Base-by-base conservation (phyloP, 2,329 filamentous ascomycete species). In the Apiospora koreana region DNA sequence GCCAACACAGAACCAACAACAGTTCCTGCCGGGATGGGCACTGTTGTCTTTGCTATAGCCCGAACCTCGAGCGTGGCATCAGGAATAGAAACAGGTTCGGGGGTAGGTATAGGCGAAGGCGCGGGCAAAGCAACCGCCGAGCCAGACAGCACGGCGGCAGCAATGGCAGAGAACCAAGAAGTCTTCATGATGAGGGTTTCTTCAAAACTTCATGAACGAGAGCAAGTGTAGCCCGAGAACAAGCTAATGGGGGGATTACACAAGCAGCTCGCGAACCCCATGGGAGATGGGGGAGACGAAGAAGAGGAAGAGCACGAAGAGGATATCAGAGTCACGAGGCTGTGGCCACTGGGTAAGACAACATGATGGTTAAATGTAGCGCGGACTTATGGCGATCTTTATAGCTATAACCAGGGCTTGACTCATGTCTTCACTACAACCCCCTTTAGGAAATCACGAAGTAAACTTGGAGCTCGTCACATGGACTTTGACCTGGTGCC, bases 21-120 rank as follows among this genome's bases (percentile, higher is more conserved):
- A 10, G 77, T 79, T 10, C 78, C 78, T 38, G 74, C 76, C 12
- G 76, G 70, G 21, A 73, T 75, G 46, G 72, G 65, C 16, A 80
- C 74, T n/a, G 77, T 76, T 21, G 74, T 70, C n/a, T 72, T 75
- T 9, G 69, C 66, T 31, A 71, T 65, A 43, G 46, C 69, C 54
- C 76, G 72, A 70, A 75, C 73, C 58, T 76, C 74, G 1, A 76
- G 70, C 7, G 73, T 73, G n/a, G 64, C 65, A 8, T 74, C 72
- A 25, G 66, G 66, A 5, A 6, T 16, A n/a, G 66, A 31, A 38
- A 25, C 35, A 25, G 66, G 66, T 16, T 45, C 43, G 18, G 66
- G 45, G 9, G 74, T 71, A 3, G 64, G 64, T 21, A 21, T 31
- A 25, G 66, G 31, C 23, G 14, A 18, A 35, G 66, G 31, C 46